A percentile compares a stretch with the other conserved stretches of the same genome.
These are phyloP conservation scores for Aspergillus conjunctus DNA, from an alignment of 495 filamentous ascomycete species.

Conservation along the genomic window DNA sequence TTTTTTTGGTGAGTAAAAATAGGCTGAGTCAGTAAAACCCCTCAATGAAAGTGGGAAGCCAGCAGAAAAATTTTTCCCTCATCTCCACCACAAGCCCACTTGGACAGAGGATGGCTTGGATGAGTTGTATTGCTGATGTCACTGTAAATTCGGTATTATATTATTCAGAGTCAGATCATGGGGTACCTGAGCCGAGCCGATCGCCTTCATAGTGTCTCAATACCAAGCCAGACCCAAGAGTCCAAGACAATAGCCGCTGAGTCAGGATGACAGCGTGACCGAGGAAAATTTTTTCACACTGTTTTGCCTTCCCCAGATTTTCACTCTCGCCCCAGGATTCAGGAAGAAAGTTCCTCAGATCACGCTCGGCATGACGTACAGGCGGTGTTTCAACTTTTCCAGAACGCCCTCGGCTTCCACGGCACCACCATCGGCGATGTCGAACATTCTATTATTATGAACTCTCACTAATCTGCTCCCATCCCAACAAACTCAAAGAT, in stretches of 20 bases:
- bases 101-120: not conserved
- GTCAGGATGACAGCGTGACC: not conserved
- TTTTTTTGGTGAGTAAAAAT: not conserved
- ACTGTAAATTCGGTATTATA: too few species aligned
- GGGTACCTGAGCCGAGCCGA: not conserved
- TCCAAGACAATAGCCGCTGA: not conserved
- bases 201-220: too few species aligned
- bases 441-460: too few species aligned
- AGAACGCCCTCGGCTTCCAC: not conserved
- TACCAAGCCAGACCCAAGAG: not conserved
- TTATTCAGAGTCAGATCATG: not conserved
- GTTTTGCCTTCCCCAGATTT: constrained; percentile 15
- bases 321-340: constrained; percentile 11
- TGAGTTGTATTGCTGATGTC: not conserved
- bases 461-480: not conserved
- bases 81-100: constrained; percentile 3
- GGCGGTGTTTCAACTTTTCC: not conserved
- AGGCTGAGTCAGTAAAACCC: not conserved
- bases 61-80: constrained; percentile 1
- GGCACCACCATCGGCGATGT: too few species aligned
- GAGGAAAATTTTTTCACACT: not conserved
- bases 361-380: constrained; percentile 17
- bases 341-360: constrained; percentile 4
- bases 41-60: not conserved
- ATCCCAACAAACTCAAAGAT: too few species aligned